These are phyloP conservation scores for Coffea humblotiana DNA, from an alignment of 305 asterid species.

Conservation along the genomic window DNA sequence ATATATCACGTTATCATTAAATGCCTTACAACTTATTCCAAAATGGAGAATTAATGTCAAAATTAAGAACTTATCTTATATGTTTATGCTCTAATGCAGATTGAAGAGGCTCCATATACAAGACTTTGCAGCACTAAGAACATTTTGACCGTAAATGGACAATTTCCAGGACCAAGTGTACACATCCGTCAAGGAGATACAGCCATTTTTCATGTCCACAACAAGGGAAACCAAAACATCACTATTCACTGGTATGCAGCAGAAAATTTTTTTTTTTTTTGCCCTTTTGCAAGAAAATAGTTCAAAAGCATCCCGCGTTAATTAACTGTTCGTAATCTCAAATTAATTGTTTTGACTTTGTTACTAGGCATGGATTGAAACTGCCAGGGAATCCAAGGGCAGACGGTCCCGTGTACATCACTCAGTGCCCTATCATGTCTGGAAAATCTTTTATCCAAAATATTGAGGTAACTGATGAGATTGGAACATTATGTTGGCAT, in stretches of 20 bases:
- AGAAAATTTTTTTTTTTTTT: background rate
- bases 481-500: slow-evolving; percentile 83
- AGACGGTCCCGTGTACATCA: slow-evolving; percentile 72
- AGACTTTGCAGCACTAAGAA: slow-evolving; percentile 61
- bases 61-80: background rate
- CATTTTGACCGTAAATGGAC: slow-evolving; percentile 70
- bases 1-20: too few relatives aligned
- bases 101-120: slow-evolving; percentile 44
- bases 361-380: slow-evolving; percentile 64
- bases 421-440: slow-evolving; percentile 73
- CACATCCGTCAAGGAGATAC: slow-evolving; percentile 59
- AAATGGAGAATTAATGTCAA: too few relatives aligned
- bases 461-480: slow-evolving; percentile 54
- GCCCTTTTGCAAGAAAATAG: background rate
- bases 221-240: slow-evolving; percentile 49
- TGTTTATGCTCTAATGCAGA: slow-evolving; percentile 30
- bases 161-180: slow-evolving; percentile 74
- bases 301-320: background rate
- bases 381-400: slow-evolving; percentile 73
- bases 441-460: slow-evolving; percentile 53
- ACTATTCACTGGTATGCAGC: slow-evolving; percentile 63
- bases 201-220: slow-evolving; percentile 43
- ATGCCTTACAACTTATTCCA: too few relatives aligned
- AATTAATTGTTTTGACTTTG: background rate
- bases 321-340: background rate